Conservation (phyloP, 163 green algal species). For the Scenedesmus sp. region DNA sequence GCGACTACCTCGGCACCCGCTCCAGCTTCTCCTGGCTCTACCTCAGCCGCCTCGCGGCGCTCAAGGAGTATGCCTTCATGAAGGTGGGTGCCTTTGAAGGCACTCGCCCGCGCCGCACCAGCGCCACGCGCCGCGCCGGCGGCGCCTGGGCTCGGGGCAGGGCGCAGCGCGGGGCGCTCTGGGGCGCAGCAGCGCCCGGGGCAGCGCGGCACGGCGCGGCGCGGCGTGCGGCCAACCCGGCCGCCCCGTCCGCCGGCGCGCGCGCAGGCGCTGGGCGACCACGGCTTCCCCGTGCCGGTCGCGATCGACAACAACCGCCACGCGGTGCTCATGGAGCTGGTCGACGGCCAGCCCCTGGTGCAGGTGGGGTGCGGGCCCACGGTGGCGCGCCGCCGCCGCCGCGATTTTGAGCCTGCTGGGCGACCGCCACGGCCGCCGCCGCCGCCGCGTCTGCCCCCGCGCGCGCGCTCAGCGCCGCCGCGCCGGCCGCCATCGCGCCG, state of each 20-base stretch:
- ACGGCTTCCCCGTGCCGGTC: constrained; percentile 92
- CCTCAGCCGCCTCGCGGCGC: constrained; percentile 89
- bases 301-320: constrained; percentile 96
- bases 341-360: constrained; percentile 81
- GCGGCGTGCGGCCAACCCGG: too few relatives aligned
- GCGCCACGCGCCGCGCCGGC: not conserved
- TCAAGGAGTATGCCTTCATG: constrained; percentile 99
- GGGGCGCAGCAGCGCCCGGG: too few relatives aligned
- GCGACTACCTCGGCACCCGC: constrained; percentile 95
- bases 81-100: constrained; percentile 48
- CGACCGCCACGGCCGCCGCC: too few relatives aligned
- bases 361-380: constrained; percentile 72
- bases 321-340: constrained; percentile 96
- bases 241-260: too few relatives aligned
- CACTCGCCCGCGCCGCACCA: not conserved
- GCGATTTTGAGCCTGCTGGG: too few relatives aligned
- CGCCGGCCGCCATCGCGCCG: too few relatives aligned
- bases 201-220: too few relatives aligned
- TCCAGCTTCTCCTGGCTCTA: constrained; percentile 86
- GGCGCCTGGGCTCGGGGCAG: not conserved
- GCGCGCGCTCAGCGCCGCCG: too few relatives aligned
- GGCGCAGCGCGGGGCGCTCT: too few relatives aligned
- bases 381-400: too few relatives aligned
- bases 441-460: too few relatives aligned
- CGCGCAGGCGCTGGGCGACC: constrained; percentile 89